Evolutionary conservation across 208 protist genomes (phyloP).

Genomic region (Spironucleus salmonicida): DNA sequence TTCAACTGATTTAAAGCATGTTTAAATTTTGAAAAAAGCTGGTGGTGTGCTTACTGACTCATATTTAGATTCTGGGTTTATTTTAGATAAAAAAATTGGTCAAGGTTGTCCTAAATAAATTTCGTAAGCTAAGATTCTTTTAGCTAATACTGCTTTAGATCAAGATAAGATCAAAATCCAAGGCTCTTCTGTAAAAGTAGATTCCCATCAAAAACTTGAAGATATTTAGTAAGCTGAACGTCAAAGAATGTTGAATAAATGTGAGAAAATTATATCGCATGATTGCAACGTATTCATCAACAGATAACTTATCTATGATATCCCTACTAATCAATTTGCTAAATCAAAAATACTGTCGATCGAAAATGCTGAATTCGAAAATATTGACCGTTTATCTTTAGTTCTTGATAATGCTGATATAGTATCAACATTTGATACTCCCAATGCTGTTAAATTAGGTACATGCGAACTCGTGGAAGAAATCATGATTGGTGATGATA

Average conservation of each 20-base stretch:
- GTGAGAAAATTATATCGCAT: slow-evolving; percentile 74
- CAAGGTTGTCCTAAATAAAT: slow-evolving; percentile 84
- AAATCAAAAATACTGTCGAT: slow-evolving; percentile 79
- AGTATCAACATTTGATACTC: slow-evolving; percentile 92
- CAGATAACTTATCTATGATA: slow-evolving; percentile 97
- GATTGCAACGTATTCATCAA: slow-evolving; percentile 96
- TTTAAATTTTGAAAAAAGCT: slow-evolving; percentile 96
- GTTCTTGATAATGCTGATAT: slow-evolving; percentile 84
- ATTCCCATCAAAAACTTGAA: slow-evolving; percentile 72
- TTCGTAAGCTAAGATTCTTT: slow-evolving; percentile 80
- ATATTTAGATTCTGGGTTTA: slow-evolving; percentile 94
- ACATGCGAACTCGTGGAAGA: slow-evolving; percentile 82
- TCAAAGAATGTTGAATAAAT: slow-evolving; percentile 68
- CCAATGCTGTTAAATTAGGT: slow-evolving; percentile 77
- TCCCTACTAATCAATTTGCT: slow-evolving; percentile 93
- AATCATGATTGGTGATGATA: slow-evolving; percentile 86
- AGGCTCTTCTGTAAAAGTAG: slow-evolving; percentile 58
- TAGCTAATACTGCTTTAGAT: slow-evolving; percentile 98
- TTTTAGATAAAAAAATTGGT: slow-evolving; percentile 95
- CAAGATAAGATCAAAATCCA: slow-evolving; percentile 94
- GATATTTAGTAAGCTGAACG: slow-evolving; percentile 96
- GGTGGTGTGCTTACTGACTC: slow-evolving; percentile 83
- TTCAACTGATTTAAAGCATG: slow-evolving; percentile 76
- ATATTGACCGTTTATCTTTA: slow-evolving; percentile 70
- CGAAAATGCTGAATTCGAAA: slow-evolving; percentile 98